Evolutionary conservation across 1,284 basidiomycete species (phyloP).

Genomic region (Trichosporon ovoides): DNA sequence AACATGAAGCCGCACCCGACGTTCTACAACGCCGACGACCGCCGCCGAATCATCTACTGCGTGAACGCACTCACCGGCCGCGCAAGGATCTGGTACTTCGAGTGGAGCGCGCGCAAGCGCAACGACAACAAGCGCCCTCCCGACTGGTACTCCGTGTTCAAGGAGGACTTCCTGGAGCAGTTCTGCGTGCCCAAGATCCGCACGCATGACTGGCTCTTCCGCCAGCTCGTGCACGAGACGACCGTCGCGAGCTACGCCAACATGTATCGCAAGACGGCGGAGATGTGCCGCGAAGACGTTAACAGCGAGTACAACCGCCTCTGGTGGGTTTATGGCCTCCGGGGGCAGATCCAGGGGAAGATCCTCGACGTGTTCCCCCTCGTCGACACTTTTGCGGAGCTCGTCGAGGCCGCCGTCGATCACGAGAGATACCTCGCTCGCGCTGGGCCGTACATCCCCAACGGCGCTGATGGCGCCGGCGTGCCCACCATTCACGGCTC

Average conservation of each 20-base stretch:
- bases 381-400: not conserved
- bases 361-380: constrained; percentile 3
- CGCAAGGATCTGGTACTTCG: not conserved
- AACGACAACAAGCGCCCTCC: not conserved
- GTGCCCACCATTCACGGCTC: not conserved
- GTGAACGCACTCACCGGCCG: not conserved
- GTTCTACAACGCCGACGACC: constrained; percentile 1
- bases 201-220: not conserved
- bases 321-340: constrained; percentile 1
- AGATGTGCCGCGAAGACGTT: not conserved
- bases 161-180: not conserved
- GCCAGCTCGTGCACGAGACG: not conserved
- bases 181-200: not conserved
- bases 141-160: constrained; percentile 1
- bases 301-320: not conserved
- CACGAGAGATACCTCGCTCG: not conserved
- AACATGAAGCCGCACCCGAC: constrained; percentile 5
- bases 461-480: not conserved
- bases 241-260: not conserved
- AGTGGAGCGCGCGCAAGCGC: not conserved
- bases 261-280: not conserved
- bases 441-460: too few relatives aligned
- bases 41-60: constrained; percentile 1
- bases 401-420: not conserved
- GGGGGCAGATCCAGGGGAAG: not conserved